A percentile compares a stretch with the other conserved stretches of the same genome.
These are phyloP conservation scores for Mycena olivaceomarginata DNA, from an alignment of 768 basidiomycete species.

Conservation along the genomic window DNA sequence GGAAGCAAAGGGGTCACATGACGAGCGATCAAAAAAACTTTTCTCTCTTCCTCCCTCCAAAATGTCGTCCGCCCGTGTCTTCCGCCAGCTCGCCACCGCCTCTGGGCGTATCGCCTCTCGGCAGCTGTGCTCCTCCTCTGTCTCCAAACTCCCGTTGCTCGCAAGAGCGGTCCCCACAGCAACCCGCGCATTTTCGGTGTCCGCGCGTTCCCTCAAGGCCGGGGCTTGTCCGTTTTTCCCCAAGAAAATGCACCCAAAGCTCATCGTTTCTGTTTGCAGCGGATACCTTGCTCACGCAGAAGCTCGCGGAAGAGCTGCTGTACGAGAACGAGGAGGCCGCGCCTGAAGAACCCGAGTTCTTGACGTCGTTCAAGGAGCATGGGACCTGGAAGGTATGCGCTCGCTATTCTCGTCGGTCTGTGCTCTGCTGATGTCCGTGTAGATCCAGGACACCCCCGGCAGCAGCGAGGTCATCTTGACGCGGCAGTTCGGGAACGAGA, in stretches of 20 bases:
- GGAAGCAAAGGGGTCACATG: too few relatives aligned
- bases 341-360: slow-evolving; percentile 78
- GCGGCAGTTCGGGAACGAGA: slow-evolving; percentile 94
- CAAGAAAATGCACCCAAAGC: neutral
- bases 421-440: slow-evolving; percentile 4
- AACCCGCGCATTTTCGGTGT: slow-evolving; percentile 67
- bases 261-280: slow-evolving; percentile 61
- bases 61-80: slow-evolving; percentile 80
- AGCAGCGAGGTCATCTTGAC: slow-evolving; percentile 88
- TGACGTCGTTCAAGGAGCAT: slow-evolving; percentile 83
- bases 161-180: slow-evolving; percentile 44
- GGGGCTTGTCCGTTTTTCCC: slow-evolving; percentile 39
- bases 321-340: slow-evolving; percentile 82
- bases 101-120: slow-evolving; percentile 63
- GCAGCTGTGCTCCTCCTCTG: slow-evolving; percentile 52
- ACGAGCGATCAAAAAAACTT: slow-evolving; percentile 1
- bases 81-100: slow-evolving; percentile 72
- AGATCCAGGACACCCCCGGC: slow-evolving; percentile 84
- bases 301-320: slow-evolving; percentile 87
- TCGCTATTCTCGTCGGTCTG: slow-evolving; percentile 1
- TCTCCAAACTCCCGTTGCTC: slow-evolving; percentile 52
- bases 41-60: slow-evolving; percentile 13
- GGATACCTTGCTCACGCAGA: slow-evolving; percentile 84
- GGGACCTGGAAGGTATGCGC: slow-evolving; percentile 86
- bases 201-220: slow-evolving; percentile 52